Base-by-base conservation (phyloP, 805 yeast genomes). In the Wickerhamomyces queroliae region DNA sequence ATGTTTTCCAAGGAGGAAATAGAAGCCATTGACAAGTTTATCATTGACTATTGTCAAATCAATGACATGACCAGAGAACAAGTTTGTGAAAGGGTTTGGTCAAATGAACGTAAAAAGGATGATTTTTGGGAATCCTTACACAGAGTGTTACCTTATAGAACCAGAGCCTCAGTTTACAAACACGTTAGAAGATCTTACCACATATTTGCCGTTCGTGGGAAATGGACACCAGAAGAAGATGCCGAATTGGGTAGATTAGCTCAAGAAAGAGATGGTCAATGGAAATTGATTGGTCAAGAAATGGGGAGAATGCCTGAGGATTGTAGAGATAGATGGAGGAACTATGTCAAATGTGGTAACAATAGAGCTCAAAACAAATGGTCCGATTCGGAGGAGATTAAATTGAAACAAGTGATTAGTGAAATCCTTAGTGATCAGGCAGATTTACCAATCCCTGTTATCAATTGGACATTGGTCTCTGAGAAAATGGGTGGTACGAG, bases 231-330 rank as follows among this genome's bases (percentile, higher is more conserved):
- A 8, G 87, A 78, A 44, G 96, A 90, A 45, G 97, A 91, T 59
- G 72, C 64, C 28, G 70, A 72, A 35, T 67, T 91, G 38, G 77
- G 78, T 2, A 71, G 70, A 39, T 63, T 86, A 37, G 85, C 86
- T 10, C 60, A 72, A 9, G 77, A 79, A 20, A 74, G 77, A 49
- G 87, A 80, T 42, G 88, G 93, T 15, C 88, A 84, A 55, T 91
- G 98, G 98, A 87, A 87, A 49, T 68, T 70, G 30, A 85, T 91
- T 44, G 97, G 97, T 7, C 72, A 72, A 38, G 66, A 68, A 7
- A 69, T 91, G 76, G 87, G 85, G 12, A 70, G 98, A 53, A 91
- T 91, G 98, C 97, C 98, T 0, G 98, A 91, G 56, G 98, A 91
- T 63, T 90, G 97, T 61, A 74, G 98, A 50, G 98, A 91, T 59